phyloP scores from a whole-genome alignment of 164 flowering plant species.

The Umbellularia californica region DNA sequence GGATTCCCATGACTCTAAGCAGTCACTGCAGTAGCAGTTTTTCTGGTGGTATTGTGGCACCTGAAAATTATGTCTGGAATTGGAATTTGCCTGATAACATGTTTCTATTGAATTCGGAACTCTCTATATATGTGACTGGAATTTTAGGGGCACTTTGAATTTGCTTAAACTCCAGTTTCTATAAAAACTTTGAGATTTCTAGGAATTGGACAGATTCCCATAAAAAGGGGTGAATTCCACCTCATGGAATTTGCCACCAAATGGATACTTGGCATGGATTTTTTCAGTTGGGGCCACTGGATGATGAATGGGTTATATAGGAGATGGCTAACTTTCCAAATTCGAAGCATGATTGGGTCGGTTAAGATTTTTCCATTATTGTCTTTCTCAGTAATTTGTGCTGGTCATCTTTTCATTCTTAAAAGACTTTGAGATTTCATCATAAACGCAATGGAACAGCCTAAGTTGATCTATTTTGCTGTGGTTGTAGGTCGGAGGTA shows the following conservation, averaged over 20 bases:
- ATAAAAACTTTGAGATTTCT: too few relatives aligned
- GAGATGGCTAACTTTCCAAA: not conserved
- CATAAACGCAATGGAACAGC: not conserved
- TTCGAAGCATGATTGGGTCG: not conserved
- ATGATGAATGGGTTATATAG: not conserved
- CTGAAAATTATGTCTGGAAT: not conserved
- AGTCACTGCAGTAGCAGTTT: not conserved
- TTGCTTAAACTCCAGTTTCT: too few relatives aligned
- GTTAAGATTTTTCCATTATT: not conserved
- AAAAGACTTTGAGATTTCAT: not conserved
- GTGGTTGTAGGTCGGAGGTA: conserved; percentile 44
- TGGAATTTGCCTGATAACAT: not conserved
- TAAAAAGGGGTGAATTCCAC: too few relatives aligned
- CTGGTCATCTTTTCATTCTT: not conserved
- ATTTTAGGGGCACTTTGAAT: too few relatives aligned
- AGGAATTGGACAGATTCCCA: too few relatives aligned
- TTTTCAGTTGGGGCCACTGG: not conserved
- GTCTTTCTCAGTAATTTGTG: not conserved
- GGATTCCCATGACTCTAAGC: not conserved
- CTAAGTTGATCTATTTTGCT: conserved; percentile 13
- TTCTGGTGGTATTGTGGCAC: not conserved
- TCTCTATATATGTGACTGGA: too few relatives aligned
- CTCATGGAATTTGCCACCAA: too few relatives aligned
- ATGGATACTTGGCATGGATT: too few relatives aligned
- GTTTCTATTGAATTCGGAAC: not conserved